Base-by-base conservation (phyloP, 2,329 filamentous ascomycete species). In the Aureobasidium lini region DNA sequence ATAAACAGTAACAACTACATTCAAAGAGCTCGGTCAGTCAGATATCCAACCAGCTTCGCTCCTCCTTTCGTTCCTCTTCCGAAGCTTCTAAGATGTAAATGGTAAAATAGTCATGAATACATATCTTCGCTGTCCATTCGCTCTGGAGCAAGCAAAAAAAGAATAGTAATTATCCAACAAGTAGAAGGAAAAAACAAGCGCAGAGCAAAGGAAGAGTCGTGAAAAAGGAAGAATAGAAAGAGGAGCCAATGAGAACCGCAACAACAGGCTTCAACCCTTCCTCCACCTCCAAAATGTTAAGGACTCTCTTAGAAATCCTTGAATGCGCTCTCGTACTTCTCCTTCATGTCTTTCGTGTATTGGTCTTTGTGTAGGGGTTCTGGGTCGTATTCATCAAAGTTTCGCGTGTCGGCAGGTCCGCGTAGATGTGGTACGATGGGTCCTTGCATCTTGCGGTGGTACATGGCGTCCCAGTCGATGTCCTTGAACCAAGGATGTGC, bases 311-410 rank as follows among this genome's bases (percentile, higher is more conserved):
- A 91, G 72, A 93, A 92, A 63, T 88, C 86, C 62, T 79, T 78
- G 70, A 93, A 93, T 66, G 79, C 83, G 54, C 79, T 75, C 59
- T 92, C 89, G 71, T 89, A 91, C 73, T 84, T 84, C 46, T 78
- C 76, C 36, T 79, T 78, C 79, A 90, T 78, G 46, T 90, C 87
- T 43, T 83, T 79, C 3, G 85, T 88, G 67, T 91, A 92, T 59
- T 77, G 75, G 40, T 88, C 85, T 59, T 81, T 77, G 49, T 80
- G 79, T 57, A 79, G 82, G 61, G 87, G 84, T 68, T 91, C 87
- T 61, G 90, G 87, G n/a, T 89, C 87, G 67, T 93, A 94, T 43
- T 86, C 80, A 67, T 93, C 89, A 68, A 93, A 94, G 70, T 90
- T 93, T 68, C 88, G 81, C 16, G 89, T 86, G 68, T 93, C 89